A percentile compares a stretch with the other conserved stretches of the same genome.
Conservation (phyloP, 208 protist species). For the Acanthamoeba healyi region DNA sequence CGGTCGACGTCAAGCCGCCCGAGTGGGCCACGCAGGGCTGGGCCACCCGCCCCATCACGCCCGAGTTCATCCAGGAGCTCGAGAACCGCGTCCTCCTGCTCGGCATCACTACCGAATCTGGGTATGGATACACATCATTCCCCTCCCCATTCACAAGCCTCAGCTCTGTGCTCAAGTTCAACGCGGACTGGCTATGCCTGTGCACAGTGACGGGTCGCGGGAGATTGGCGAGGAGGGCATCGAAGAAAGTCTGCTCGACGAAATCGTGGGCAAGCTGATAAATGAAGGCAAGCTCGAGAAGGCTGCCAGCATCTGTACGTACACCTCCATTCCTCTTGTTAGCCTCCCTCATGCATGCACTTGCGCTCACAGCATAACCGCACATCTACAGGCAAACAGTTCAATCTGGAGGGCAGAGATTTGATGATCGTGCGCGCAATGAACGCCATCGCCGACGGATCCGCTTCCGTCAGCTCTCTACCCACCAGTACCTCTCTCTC, state of each 20-base stretch:
- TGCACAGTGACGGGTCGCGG: neutral
- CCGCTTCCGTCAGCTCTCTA: neutral
- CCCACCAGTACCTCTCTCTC: conserved; percentile 33
- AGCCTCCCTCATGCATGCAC: neutral
- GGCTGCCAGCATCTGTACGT: conserved; percentile 48
- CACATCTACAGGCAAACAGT: conserved; percentile 40
- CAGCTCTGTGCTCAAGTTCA: neutral
- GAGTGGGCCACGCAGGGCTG: conserved; percentile 10
- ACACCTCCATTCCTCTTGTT: neutral
- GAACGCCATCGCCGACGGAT: conserved; percentile 50
- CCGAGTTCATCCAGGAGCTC: conserved; percentile 62
- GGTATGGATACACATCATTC: neutral
- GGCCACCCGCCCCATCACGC: conserved; percentile 41
- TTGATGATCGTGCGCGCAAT: conserved; percentile 41
- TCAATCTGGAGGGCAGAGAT: conserved; percentile 27
- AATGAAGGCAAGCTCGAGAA: conserved; percentile 54
- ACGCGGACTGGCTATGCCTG: neutral
- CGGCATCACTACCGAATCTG: conserved; percentile 15
- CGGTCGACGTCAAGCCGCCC: neutral
- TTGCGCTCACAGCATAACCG: neutral
- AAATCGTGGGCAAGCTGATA: conserved; percentile 63
- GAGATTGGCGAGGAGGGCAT: neutral
- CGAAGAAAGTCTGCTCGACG: conserved; percentile 32
- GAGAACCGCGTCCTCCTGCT: conserved; percentile 69
- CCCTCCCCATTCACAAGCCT: neutral